Evolutionary conservation across 2,329 filamentous ascomycete species (phyloP), one percentile per base, ranked within the genome.

Genomic region (Setomelanomma holmii): DNA sequence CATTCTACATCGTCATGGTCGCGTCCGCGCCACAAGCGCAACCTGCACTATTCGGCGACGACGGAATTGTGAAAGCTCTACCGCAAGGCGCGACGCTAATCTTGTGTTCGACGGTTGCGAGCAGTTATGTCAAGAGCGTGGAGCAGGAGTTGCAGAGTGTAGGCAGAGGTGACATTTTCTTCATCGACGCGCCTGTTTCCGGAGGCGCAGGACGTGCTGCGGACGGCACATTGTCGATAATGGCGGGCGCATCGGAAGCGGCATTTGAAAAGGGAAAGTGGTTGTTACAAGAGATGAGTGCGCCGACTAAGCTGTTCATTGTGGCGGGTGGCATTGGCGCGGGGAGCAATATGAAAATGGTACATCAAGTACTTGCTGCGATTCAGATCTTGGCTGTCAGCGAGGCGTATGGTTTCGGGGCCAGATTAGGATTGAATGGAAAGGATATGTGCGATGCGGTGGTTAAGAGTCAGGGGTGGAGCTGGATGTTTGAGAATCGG

Each of bases 151-250:
- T 91, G 2, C 76, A 78, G 45, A 76, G 79, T 8, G 73, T 79
- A 24, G 84, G 83, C 10, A 79, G 89, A 5, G 69, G 74, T 2
- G 89, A 92, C 66, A 80, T 92, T 23, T 77, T 80, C 43, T 82
- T 91, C 45, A 82, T 93, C 44, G 89, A 91, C 72, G 82, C 84
- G 19, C 89, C 89, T 0, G 89, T 92, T 0, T 90, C 87, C 0
- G 89, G 89, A 0, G 89, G 89, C 1, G 84, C 86, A 0, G 79
- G 82, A 8, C 81, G 89, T 27, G 89, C 89, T 1, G 87, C 86
- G 0, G 83, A 88, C 42, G 89, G 89, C 3, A 90, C 88, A 0
- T 76, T 92, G 36, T 89, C 87, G 5, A 91, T 93, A 67, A 90
- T 93, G 84, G 87, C 87, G 0, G 85, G 86, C 1, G 87, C 81